Conservation (phyloP, 352 stramenopile species). For the Globisporangium nodosum region DNA sequence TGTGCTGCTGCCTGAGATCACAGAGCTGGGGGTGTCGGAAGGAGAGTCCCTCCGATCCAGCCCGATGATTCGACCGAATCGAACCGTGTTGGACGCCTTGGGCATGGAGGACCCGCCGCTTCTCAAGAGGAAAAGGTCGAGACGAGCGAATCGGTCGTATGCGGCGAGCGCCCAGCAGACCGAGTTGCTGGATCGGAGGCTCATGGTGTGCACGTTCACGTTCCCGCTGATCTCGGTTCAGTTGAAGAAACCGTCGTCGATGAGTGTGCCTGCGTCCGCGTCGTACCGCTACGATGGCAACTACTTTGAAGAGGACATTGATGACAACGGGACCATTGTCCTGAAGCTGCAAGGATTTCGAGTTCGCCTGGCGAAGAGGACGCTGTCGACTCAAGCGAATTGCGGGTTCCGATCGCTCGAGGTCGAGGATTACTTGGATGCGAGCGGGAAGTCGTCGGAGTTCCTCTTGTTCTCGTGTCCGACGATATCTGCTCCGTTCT, state of each 20-base stretch:
- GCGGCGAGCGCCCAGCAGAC: slow-evolving; percentile 8
- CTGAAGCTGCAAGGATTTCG: slow-evolving; percentile 81
- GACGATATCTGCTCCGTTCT: slow-evolving; percentile 59
- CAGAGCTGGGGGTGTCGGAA: background rate
- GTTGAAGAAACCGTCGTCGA: slow-evolving; percentile 65
- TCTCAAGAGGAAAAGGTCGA: slow-evolving; percentile 17
- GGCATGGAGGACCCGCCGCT: slow-evolving; percentile 3
- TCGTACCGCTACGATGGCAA: slow-evolving; percentile 58
- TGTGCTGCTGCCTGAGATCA: slow-evolving; percentile 4
- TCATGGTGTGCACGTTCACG: slow-evolving; percentile 80
- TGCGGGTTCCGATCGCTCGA: slow-evolving; percentile 66
- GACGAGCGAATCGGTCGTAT: slow-evolving; percentile 19
- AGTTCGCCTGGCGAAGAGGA: slow-evolving; percentile 74
- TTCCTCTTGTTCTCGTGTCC: slow-evolving; percentile 80
- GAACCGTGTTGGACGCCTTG: background rate
- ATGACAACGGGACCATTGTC: slow-evolving; percentile 62
- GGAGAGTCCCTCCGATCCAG: slow-evolving; percentile 1
- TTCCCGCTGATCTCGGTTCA: slow-evolving; percentile 77
- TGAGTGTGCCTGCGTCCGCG: slow-evolving; percentile 33
- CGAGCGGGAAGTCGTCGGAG: slow-evolving; percentile 52
- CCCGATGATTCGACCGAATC: slow-evolving; percentile 2
- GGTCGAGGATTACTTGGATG: slow-evolving; percentile 70
- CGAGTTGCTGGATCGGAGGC: slow-evolving; percentile 60
- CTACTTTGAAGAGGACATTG: slow-evolving; percentile 51
- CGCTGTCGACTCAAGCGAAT: slow-evolving; percentile 69